Base-by-base conservation (phyloP, 225 moss, liverwort and hornwort species). In the Pseudoscleropodium purum region DNA sequence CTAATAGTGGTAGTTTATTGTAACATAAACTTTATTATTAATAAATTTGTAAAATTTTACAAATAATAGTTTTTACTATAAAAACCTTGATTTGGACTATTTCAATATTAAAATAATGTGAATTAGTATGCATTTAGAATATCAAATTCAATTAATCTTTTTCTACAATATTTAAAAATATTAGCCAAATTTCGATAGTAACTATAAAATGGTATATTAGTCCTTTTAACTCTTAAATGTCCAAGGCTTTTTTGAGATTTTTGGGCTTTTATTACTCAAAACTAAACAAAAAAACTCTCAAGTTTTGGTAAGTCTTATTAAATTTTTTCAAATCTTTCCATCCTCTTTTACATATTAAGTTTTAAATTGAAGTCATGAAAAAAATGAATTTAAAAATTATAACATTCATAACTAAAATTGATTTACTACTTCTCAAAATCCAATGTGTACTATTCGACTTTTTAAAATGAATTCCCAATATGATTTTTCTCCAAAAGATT, bases 301-400 rank as follows among this genome's bases (percentile, higher is more conserved):
- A 29, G 3, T 27, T 15, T 43, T 16, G 3, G 0, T 43, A 9
- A 27, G 0, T 41, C 8, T 43, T 9, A n/a, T 24, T 0, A n/a
- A 14, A 4, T 39, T 24, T 10, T 23, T 21, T 13, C 7, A 70
- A 39, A 14, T 41, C 72, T 72, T 41, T 41, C 15, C 41, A 26
- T 41, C 9, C 0, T 25, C 26, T 72, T 39, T 39, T 15, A 41
- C 0, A 41, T 39, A 26, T 14, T 5, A 26, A 39, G 1, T 72
- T 8, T 8, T 26, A 39, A 73, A 26, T 26, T 41, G 9, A 72
- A 41, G 5, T 70, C 26, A 41, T 15, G 1, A 41, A 70, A 24
- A 39, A 25, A 70, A 14, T 25, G 25, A 70, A 14, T 14, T 70
- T 5, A 1, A 26, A 72, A 8, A 41, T 72, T 8, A 41, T 41